A percentile compares a stretch with the other conserved stretches of the same genome.
phyloP scores from a whole-genome alignment of 2,329 filamentous ascomycete genomes.

The Ceratocystis diversiconidia region DNA sequence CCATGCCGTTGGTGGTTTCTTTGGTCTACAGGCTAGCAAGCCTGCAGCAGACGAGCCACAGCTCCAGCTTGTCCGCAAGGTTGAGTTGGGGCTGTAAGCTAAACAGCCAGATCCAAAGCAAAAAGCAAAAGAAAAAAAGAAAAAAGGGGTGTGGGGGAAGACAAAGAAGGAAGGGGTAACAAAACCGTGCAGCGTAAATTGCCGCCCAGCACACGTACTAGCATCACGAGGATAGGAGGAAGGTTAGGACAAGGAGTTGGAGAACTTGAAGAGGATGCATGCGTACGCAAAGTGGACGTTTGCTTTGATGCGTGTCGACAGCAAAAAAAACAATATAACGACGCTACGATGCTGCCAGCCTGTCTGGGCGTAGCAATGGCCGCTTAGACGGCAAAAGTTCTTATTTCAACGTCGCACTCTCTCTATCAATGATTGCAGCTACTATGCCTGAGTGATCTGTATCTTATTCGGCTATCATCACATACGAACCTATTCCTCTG shows the following conservation, averaged over 20 bases:
- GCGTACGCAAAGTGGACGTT: neutral
- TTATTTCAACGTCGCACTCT: neutral
- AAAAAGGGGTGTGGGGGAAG: neutral
- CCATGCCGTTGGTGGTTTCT: constrained; percentile 53
- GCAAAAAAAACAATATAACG: neutral
- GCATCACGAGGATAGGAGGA: neutral
- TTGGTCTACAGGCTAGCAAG: constrained; percentile 29
- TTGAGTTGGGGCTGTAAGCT: constrained; percentile 36
- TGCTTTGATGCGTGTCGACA: neutral
- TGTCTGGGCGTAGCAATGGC: neutral
- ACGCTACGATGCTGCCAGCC: neutral
- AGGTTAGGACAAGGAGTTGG: neutral
- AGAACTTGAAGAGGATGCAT: neutral
- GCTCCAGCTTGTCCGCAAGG: constrained; percentile 38
- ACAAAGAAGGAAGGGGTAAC: neutral
- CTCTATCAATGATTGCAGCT: neutral
- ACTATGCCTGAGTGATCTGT: neutral
- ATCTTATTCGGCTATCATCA: neutral
- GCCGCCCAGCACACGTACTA: neutral
- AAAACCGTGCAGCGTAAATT: neutral
- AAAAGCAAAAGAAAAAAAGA: too few relatives aligned
- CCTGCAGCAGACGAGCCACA: constrained; percentile 22
- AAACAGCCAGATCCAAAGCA: constrained; percentile 16
- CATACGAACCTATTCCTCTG: neutral
- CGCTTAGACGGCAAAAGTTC: neutral